phyloP scores from a whole-genome alignment of 371 early-diverging fungal genomes.

The Apophysomyces sp. region DNA sequence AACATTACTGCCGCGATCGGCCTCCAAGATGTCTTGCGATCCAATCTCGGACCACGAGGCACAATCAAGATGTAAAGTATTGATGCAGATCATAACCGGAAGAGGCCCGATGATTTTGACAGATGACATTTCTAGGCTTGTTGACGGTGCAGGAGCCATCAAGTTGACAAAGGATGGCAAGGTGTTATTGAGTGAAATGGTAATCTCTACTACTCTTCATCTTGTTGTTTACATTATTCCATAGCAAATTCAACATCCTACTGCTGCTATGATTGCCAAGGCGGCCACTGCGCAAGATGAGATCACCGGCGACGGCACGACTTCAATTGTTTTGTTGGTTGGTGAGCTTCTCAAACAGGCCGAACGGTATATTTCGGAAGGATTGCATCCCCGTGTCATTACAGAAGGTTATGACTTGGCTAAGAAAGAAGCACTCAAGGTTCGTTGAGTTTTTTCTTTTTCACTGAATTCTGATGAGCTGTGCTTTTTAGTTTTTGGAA shows the following conservation, averaged over 20 bases:
- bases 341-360: slow-evolving; percentile 98
- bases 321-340: slow-evolving; percentile 94
- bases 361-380: slow-evolving; percentile 95
- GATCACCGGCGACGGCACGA: slow-evolving; percentile 99
- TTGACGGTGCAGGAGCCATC: slow-evolving; percentile 94
- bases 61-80: slow-evolving; percentile 95
- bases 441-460: slow-evolving; percentile 23
- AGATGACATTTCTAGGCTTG: slow-evolving; percentile 69
- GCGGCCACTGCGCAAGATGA: slow-evolving; percentile 99
- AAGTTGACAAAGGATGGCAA: slow-evolving; percentile 98
- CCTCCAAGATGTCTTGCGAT: slow-evolving; percentile 92
- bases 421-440: slow-evolving; percentile 90
- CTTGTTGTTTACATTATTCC: slow-evolving; percentile 8
- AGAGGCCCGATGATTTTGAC: not conserved
- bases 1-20: slow-evolving; percentile 98
- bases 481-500: slow-evolving; percentile 78
- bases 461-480: not conserved
- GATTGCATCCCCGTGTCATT: slow-evolving; percentile 94
- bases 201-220: slow-evolving; percentile 28
- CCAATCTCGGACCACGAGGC: slow-evolving; percentile 99
- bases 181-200: slow-evolving; percentile 97
- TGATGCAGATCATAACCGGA: not conserved
- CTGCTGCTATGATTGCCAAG: slow-evolving; percentile 99
- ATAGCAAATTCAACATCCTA: slow-evolving; percentile 99
- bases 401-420: slow-evolving; percentile 97